Evolutionary conservation across 2,329 filamentous ascomycete genomes (phyloP).

Genomic region (Dactylonectria estremocensis): DNA sequence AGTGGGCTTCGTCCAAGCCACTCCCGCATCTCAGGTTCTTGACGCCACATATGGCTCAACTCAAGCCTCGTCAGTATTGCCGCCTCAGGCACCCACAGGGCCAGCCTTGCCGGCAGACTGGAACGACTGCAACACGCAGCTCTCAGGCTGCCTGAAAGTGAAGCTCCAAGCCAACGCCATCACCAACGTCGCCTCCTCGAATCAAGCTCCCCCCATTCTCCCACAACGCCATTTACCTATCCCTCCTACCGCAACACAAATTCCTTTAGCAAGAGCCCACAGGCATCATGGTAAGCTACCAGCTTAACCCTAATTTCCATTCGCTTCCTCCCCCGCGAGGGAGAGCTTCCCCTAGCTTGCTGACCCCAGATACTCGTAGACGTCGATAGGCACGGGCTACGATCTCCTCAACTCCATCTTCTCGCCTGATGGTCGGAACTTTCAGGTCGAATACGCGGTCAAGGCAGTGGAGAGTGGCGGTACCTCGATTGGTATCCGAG

Average conservation of each 20-base stretch:
- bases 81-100: constrained; percentile 51
- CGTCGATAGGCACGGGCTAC: constrained; percentile 99
- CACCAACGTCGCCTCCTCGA: constrained; percentile 43
- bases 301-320: constrained; percentile 23
- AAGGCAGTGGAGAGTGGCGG: constrained; percentile 99
- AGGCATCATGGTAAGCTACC: constrained; percentile 53
- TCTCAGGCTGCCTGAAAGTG: constrained; percentile 60
- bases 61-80: constrained; percentile 29
- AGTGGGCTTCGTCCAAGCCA: constrained; percentile 41
- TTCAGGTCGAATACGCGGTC: constrained; percentile 98
- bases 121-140: constrained; percentile 56
- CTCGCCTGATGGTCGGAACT: constrained; percentile 98
- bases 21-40: constrained; percentile 38
- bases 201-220: constrained; percentile 33
- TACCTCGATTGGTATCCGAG: constrained; percentile 95
- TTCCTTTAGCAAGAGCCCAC: constrained; percentile 31
- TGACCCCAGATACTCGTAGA: constrained; percentile 69
- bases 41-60: constrained; percentile 25
- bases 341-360: constrained; percentile 42
- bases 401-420: constrained; percentile 99
- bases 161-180: constrained; percentile 53
- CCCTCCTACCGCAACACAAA: constrained; percentile 14
- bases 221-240: constrained; percentile 21
- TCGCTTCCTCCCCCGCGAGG: constrained; percentile 41
- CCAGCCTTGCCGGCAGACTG: constrained; percentile 47